Evolutionary conservation across 768 basidiomycete species (phyloP), one percentile per base, ranked within the genome.

Genomic region (Zangia roseola): DNA sequence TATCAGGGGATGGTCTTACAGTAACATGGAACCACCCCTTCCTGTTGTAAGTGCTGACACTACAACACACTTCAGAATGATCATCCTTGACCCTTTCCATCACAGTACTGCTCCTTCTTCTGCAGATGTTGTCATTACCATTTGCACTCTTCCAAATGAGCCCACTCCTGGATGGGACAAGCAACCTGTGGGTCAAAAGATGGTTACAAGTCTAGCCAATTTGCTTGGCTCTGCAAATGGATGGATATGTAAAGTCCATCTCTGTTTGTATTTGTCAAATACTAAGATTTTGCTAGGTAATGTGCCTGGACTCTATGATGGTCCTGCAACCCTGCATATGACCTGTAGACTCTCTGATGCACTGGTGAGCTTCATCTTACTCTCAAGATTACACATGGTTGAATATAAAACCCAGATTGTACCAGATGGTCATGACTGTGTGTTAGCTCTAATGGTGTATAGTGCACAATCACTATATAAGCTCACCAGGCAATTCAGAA

Each of bases 401-500:
- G 40, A 42, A 21, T 16, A 6, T 31, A n/a, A 10, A 2, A 12
- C 19, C 21, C 19, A 42, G 41, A 6, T 21, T 21, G 12, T 6
- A 20, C 30, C 41, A 71, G 26, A 26, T 26, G 6, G 9, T 26
- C 26, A n/a, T n/a, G n/a, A n/a, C 26, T 26, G 26, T 10, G 9
- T 26, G 26, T 26, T 10, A 26, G 9, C 4, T 26, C 26, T 26
- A 26, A 6, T 5, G 26, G 26, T 2, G 2, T 26, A 6, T 26
- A 2, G 7, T 26, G 26, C n/a, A 26, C 26, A 26, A 10, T n/a
- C n/a, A 10, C 6, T 26, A 10, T 26, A 26, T 26, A 10, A 10
- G 5, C 10, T 26, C 26, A 26, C 4, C 7, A 8, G 7, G 26
- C 2, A 6, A 6, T 26, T 8, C 26, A 26, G 26, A 6, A 26